Base-by-base conservation (phyloP, 441 rosid genomes). In the Adansonia grandidieri region DNA sequence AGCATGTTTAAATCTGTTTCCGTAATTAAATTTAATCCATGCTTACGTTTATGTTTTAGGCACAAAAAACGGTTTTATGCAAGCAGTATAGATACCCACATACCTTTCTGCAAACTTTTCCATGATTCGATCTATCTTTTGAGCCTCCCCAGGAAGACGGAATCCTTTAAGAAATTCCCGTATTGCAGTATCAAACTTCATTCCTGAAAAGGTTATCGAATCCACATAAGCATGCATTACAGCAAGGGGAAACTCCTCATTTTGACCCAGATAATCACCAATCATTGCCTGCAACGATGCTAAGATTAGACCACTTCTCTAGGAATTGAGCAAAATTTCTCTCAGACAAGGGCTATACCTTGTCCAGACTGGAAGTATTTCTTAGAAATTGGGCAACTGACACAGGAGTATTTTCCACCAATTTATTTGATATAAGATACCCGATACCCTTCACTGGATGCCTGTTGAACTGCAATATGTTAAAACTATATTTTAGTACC, bases 71-170 rank as follows among this genome's bases (percentile, higher is more conserved):
- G 63, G 10, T 75, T 45, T 6, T 37, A 57, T 10, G 42, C 56
- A 69, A 2, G 8, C 19, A 11, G 40, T 40, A 72, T 37, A 20
- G 45, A 32, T 58, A 50, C 60, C 48, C 37, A 32, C 74, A 78
- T 88, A 97, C 99, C 99, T 89, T 87, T 97, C 98, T 75, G 99
- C 98, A 86, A 97, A 97, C 83, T 97, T 97, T 83, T 97, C 99
- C 98, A 95, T 97, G 65, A 97, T 91, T 71, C 98, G 97, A 83
- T 97, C 99, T 81, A 97, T 97, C 91, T 97, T 95, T 87, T 95
- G 98, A 76, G 99, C 99, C 80, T 97, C 99, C 71, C 98, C 97
- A 40, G 99, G 99, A 87, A 95, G 99, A 84, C 97, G 87, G 86
- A 97, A 97, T 60, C 97, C 98, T 82, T 93, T 92, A 79, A 97